Evolutionary conservation across 164 flowering plant species (phyloP), one percentile per base, ranked within the genome.

Genomic region (Nelumbo lutea): DNA sequence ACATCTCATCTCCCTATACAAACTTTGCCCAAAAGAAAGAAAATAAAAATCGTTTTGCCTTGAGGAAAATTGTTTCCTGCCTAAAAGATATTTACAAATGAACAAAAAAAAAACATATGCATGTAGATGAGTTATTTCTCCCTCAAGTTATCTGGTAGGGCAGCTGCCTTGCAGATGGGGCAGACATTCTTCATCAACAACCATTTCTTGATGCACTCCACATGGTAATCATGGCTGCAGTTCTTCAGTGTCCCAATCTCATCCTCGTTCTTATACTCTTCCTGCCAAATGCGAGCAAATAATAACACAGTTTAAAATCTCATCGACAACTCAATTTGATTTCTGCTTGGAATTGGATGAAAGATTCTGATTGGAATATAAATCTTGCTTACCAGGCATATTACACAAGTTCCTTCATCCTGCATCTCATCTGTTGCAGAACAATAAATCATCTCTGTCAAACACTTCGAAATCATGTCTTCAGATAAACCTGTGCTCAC

Each of bases 111-210:
- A 13, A 14, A 53, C 3, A 51, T 9, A 3, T 15, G n/a, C 14
- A 53, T 11, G 15, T 13, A 53, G 14, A 53, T 13, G 15, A 11
- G 3, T 13, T 53, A 9, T 9, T 9, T 68, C 8, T 70, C 64
- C 74, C 73, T 75, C 68, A n/a, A 43, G 39, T 70, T 57, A 58
- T 81, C 86, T 27, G 68, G 61, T 61, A 79, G n/a, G 27, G 76
- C 90, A 62, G 88, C 64, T 53, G 74, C 79, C 78, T 86, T 88
- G 85, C 92, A 88, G 67, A 88, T 83, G 1, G 92, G 92, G 59
- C 92, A 88, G 8, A 72, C 63, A 62, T 84, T 88, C 86, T 88
- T 88, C 83, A 86, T 83, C 3, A 77, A 78, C 62, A 88, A 63
- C 92, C 92, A 88, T 66, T 86, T 82, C 73, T 77, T 81, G 62